Evolutionary conservation across 2,329 filamentous ascomycete species (phyloP).

Genomic region (Diplodia sapinea): DNA sequence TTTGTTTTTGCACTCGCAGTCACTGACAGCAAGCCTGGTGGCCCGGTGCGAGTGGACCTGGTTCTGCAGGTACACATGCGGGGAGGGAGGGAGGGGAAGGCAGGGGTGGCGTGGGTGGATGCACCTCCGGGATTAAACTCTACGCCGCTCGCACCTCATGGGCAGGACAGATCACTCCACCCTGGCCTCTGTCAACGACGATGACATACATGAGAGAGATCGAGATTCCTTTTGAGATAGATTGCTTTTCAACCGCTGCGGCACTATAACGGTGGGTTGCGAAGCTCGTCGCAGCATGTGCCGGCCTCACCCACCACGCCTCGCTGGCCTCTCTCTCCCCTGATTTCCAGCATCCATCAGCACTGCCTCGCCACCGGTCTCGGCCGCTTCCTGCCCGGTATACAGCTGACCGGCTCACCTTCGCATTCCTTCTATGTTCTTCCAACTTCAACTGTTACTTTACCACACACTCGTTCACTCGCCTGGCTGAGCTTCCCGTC

Average conservation of each 20-base stretch:
- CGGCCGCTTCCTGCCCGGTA: not conserved
- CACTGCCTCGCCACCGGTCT: not conserved
- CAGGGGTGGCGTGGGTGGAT: constrained; percentile 17
- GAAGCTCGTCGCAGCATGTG: not conserved
- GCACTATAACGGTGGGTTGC: constrained; percentile 15
- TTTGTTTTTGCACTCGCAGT: constrained; percentile 22
- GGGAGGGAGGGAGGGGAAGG: constrained; percentile 13
- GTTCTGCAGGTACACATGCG: constrained; percentile 27
- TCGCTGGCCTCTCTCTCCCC: constrained; percentile 7
- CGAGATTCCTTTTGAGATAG: constrained; percentile 19
- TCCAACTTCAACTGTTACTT: constrained; percentile 14
- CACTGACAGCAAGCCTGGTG: constrained; percentile 7
- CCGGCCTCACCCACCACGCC: not conserved
- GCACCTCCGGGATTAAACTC: constrained; percentile 17
- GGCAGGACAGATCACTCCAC: constrained; percentile 15
- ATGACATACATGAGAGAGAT: constrained; percentile 22
- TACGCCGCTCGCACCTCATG: not conserved
- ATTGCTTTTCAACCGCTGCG: constrained; percentile 8
- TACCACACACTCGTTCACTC: constrained; percentile 22
- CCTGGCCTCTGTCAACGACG: constrained; percentile 5
- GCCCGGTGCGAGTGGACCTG: constrained; percentile 8
- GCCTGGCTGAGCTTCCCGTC: not conserved
- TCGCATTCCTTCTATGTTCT: constrained; percentile 18
- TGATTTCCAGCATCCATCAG: not conserved
- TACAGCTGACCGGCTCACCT: not conserved